A percentile compares a stretch with the other conserved stretches of the same genome.
Evolutionary conservation across 2,329 filamentous ascomycete genomes (phyloP).

Genomic region (Fusarium praegraminearum): DNA sequence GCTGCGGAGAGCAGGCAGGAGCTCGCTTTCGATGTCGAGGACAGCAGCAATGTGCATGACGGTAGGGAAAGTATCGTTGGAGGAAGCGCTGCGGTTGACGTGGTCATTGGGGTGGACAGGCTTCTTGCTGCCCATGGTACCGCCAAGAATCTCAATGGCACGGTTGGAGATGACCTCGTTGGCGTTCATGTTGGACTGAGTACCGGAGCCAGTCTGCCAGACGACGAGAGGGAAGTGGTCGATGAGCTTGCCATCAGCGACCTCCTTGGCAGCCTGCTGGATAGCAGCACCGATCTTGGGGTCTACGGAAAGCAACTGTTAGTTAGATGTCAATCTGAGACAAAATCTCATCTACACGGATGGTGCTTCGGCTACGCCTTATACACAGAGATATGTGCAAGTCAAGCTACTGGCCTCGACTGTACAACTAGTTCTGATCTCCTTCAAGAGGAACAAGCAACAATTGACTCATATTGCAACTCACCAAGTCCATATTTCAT

Average conservation of each 20-base stretch:
- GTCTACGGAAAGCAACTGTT: slow-evolving; percentile 64
- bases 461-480: slow-evolving; percentile 32
- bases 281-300: slow-evolving; percentile 92
- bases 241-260: slow-evolving; percentile 90
- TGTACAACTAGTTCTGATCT: not conserved
- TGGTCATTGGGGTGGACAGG: slow-evolving; percentile 99
- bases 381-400: slow-evolving; percentile 1
- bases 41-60: slow-evolving; percentile 99
- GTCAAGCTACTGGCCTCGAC: not conserved
- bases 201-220: slow-evolving; percentile 99
- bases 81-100: slow-evolving; percentile 98
- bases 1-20: slow-evolving; percentile 84
- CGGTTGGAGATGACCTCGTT: slow-evolving; percentile 99
- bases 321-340: slow-evolving; percentile 4
- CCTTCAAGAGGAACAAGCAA: not conserved
- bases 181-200: slow-evolving; percentile 99
- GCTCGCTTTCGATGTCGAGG: slow-evolving; percentile 86
- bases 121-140: slow-evolving; percentile 95
- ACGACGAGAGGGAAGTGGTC: slow-evolving; percentile 99
- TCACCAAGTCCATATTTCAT: slow-evolving; percentile 90
- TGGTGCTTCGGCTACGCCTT: not conserved
- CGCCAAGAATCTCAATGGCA: slow-evolving; percentile 96
- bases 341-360: not conserved
- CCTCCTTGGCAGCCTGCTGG: slow-evolving; percentile 92
- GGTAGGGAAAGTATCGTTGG: slow-evolving; percentile 99